Evolutionary conservation across 2,329 filamentous ascomycete species (phyloP), one percentile per base, ranked within the genome.

Genomic region (Ceratocystis ficicola): DNA sequence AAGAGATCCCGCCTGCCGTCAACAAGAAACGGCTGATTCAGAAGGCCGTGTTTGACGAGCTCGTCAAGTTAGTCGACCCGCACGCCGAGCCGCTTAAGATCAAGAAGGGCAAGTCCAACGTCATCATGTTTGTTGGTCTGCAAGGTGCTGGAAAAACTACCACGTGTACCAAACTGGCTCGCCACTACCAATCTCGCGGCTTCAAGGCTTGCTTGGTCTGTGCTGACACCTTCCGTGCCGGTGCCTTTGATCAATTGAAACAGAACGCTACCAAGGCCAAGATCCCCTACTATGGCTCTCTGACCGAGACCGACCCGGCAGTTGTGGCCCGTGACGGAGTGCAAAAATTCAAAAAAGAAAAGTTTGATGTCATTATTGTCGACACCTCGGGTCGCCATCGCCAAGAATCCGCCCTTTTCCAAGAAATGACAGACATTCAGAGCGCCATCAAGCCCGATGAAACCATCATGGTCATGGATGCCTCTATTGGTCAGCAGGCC

Each of bases 1-100:
- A 94, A 75, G 90, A 96, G 69, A 83, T 96, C 17, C 89, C 91
- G 3, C 85, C 91, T 32, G 89, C 88, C 70, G 90, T 95, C 70
- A 99, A 97, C 81, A 99, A 97, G 84, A 97, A 97, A 79, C 90
- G 93, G 70, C 80, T 99, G 68, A 96, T 99, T 73, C 94, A 99
- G 74, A 97, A 97, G 76, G 85, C 94, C 70, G 94, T 99, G 71
- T 99, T 95, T 75, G 93, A 99, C 74, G 91, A 97, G 76, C 86
- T 99, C 64, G 93, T 97, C 70, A 87, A 90, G 72, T 86, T 99
- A 63, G 94, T 99, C 70, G 91, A 99, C 72, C 94, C 94, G 30
- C 93, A 97, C 76, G 87, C 89, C 72, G 92, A 96, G 70, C 88
- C 93, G 0, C 99, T 96, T 81, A 94, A 95, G 75, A 92, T 93